A percentile compares a stretch with the other conserved stretches of the same genome.
Conservation (phyloP, 1,284 basidiomycete genomes). For the Phellopilus nigrolimitatus region DNA sequence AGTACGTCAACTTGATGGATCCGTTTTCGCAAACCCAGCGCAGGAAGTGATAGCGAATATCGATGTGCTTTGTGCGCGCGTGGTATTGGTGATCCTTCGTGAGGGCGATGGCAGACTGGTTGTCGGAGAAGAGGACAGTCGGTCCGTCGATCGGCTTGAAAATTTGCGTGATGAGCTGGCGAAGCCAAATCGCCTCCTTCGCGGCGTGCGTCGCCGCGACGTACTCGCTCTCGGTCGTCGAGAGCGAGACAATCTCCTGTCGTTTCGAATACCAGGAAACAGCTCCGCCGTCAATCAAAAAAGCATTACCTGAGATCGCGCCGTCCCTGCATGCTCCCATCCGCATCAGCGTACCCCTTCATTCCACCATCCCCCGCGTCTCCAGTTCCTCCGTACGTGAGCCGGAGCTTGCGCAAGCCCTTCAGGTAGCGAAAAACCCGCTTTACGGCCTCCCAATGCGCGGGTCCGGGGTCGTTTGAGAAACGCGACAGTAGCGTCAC, state of each 20-base stretch:
- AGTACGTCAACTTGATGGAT: too few species aligned
- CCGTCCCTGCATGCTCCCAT: slow-evolving; percentile 19
- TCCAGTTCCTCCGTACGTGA: slow-evolving; percentile 12
- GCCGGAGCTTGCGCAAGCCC: slow-evolving; percentile 2
- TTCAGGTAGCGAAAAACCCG: slow-evolving; percentile 20
- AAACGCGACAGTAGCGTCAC: slow-evolving; percentile 17
- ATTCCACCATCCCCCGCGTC: neutral
- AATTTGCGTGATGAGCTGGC: too few species aligned
- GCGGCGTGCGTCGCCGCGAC: too few species aligned
- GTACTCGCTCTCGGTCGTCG: too few species aligned
- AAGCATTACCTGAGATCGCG: slow-evolving; percentile 23
- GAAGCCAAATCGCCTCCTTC: too few species aligned
- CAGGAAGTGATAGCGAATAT: too few species aligned
- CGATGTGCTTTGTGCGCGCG: too few species aligned
- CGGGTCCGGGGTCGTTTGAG: slow-evolving; percentile 10
- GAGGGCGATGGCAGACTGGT: too few species aligned
- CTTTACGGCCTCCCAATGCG: slow-evolving; percentile 21
- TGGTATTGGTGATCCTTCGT: too few species aligned
- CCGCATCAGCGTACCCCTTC: slow-evolving; percentile 20
- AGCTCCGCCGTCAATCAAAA: slow-evolving; percentile 14
- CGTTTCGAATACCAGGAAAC: slow-evolving; percentile 23
- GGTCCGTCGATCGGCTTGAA: too few species aligned
- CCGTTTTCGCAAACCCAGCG: too few species aligned
- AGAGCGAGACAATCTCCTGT: slow-evolving; percentile 16
- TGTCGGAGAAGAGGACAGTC: too few species aligned